Conservation (phyloP, 495 filamentous ascomycete species). For the Lepidopterella palustris region DNA sequence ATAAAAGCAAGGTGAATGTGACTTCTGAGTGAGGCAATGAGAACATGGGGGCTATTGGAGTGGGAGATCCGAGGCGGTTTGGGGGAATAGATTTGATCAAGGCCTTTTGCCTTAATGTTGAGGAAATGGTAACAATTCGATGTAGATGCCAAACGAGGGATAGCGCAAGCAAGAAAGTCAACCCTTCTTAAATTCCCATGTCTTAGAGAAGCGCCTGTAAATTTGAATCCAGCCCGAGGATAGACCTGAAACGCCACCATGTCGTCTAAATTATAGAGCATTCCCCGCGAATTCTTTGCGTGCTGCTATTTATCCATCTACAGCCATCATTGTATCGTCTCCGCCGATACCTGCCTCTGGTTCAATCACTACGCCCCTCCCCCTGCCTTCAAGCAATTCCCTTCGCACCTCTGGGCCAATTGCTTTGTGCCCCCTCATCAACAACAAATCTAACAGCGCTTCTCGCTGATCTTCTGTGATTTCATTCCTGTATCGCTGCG, state of each 20-base stretch:
- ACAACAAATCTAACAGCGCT: constrained; percentile 79
- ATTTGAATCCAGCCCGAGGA: too few species aligned
- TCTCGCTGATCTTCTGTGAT: constrained; percentile 92
- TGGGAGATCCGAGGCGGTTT: neutral
- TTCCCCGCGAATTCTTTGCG: neutral
- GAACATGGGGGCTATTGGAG: neutral
- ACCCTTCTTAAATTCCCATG: too few species aligned
- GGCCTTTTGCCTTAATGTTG: too few species aligned
- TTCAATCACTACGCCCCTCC: constrained; percentile 68
- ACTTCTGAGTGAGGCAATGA: neutral
- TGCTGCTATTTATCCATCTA: neutral
- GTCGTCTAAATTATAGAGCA: neutral
- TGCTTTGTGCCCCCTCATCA: constrained; percentile 76
- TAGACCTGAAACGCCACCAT: neutral
- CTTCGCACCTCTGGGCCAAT: constrained; percentile 89
- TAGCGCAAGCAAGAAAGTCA: too few species aligned
- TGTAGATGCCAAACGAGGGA: too few species aligned
- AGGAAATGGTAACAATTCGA: too few species aligned
- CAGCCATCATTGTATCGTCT: constrained; percentile 76
- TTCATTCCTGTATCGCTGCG: constrained; percentile 87
- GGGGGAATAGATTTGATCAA: too few species aligned
- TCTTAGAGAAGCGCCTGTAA: too few species aligned
- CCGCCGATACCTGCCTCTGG: constrained; percentile 51
- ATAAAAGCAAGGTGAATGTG: neutral
- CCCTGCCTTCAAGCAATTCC: constrained; percentile 83